Evolutionary conservation across 208 protist species (phyloP).

Genomic region (Trypanosoma vivax): DNA sequence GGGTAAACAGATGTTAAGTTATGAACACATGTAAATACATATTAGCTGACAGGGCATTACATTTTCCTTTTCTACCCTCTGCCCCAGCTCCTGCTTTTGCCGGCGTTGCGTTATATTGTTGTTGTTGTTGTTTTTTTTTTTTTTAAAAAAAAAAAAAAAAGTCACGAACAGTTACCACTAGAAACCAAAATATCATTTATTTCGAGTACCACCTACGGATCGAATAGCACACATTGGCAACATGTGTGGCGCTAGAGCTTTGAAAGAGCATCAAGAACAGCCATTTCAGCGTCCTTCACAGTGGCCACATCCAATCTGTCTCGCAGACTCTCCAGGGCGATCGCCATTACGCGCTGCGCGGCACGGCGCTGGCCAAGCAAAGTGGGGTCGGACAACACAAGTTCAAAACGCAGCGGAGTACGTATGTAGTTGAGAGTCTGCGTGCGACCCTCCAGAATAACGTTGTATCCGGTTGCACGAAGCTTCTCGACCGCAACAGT

Average conservation of each 20-base stretch:
- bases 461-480: constrained; percentile 74
- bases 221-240: constrained; percentile 2
- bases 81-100: too few species aligned
- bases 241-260: constrained; percentile 14
- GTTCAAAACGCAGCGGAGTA: constrained; percentile 78
- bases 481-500: constrained; percentile 57
- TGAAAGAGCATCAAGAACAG: constrained; percentile 21
- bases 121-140: neutral
- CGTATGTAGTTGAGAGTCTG: constrained; percentile 88
- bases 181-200: too few species aligned
- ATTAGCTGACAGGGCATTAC: too few species aligned
- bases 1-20: too few species aligned
- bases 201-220: too few species aligned
- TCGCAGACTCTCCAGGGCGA: constrained; percentile 40
- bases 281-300: constrained; percentile 20
- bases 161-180: neutral
- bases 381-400: constrained; percentile 66
- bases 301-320: constrained; percentile 10
- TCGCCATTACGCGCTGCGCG: constrained; percentile 87
- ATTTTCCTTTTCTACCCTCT: too few species aligned
- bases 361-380: constrained; percentile 80
- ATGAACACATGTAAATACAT: too few species aligned
- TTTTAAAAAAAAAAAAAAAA: constrained; percentile 6
- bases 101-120: neutral
- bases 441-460: constrained; percentile 84